These are phyloP conservation scores for Melampsora medusae DNA, from an alignment of 1,284 basidiomycete genomes.

Conservation along the genomic window DNA sequence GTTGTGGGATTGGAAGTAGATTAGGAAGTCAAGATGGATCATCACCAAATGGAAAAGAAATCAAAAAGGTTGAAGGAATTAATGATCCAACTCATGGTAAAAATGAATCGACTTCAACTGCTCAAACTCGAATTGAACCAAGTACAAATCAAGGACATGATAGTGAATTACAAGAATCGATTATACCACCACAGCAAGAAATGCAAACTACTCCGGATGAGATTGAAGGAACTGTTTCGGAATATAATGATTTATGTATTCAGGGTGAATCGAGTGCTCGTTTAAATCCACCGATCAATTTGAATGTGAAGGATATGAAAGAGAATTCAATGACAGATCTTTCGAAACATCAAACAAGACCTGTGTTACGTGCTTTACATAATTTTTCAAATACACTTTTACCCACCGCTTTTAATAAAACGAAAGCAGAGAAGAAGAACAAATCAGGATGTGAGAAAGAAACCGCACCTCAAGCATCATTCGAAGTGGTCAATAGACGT, in stretches of 20 bases:
- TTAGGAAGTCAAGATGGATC: too few species aligned
- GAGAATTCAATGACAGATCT: background rate
- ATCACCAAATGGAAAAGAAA: background rate
- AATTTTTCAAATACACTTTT: background rate
- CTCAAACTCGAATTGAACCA: constrained; percentile 1
- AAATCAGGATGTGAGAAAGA: background rate
- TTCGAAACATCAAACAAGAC: background rate
- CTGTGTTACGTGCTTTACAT: background rate
- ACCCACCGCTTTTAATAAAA: background rate
- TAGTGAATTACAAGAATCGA: background rate
- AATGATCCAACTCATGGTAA: background rate
- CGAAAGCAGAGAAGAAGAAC: too few species aligned
- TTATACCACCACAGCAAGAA: background rate
- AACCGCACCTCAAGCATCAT: background rate
- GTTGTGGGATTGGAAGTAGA: background rate
- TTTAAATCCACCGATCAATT: background rate
- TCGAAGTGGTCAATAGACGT: constrained; percentile 28
- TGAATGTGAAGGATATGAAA: background rate
- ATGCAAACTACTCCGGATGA: background rate
- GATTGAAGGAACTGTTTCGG: background rate
- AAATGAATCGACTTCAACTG: constrained; percentile 7
- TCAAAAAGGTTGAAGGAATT: background rate
- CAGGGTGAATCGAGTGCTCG: background rate
- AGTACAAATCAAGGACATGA: background rate
- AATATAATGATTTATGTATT: background rate